Conservation (phyloP, 805 yeast species). For the Candida boidinii region DNA sequence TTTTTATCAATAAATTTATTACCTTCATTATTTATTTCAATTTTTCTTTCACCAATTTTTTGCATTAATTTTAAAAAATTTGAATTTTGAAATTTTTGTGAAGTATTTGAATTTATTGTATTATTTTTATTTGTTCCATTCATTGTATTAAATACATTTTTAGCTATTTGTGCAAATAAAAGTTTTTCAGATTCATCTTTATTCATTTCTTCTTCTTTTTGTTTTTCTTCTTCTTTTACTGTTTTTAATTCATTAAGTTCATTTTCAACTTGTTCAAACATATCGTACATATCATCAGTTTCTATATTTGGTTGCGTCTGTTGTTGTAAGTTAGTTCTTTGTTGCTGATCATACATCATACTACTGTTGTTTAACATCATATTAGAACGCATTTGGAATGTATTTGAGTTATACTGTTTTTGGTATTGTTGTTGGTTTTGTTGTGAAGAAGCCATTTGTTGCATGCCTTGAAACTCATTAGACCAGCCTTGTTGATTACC, state of each 20-base stretch:
- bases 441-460: too few relatives aligned
- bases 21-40: conserved; percentile 27
- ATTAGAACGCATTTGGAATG: conserved; percentile 5
- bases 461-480: background rate
- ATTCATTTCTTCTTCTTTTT: background rate
- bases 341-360: too few relatives aligned
- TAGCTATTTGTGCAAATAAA: conserved; percentile 31
- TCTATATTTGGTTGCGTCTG: conserved; percentile 5
- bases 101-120: conserved; percentile 20
- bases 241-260: conserved; percentile 8
- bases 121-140: conserved; percentile 16
- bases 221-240: conserved; percentile 6
- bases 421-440: background rate
- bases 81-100: conserved; percentile 29
- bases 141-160: conserved; percentile 30
- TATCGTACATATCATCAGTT: conserved; percentile 15
- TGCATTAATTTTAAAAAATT: conserved; percentile 33
- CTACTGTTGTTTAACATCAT: conserved; percentile 7
- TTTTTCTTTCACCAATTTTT: conserved; percentile 28
- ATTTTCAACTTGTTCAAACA: conserved; percentile 21
- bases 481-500: too few relatives aligned
- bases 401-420: background rate
- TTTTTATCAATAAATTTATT: conserved; percentile 27
- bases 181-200: conserved; percentile 22
- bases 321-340: too few relatives aligned